Base-by-base conservation (phyloP, 345 rosid genomes). In the Linum trigynum region DNA sequence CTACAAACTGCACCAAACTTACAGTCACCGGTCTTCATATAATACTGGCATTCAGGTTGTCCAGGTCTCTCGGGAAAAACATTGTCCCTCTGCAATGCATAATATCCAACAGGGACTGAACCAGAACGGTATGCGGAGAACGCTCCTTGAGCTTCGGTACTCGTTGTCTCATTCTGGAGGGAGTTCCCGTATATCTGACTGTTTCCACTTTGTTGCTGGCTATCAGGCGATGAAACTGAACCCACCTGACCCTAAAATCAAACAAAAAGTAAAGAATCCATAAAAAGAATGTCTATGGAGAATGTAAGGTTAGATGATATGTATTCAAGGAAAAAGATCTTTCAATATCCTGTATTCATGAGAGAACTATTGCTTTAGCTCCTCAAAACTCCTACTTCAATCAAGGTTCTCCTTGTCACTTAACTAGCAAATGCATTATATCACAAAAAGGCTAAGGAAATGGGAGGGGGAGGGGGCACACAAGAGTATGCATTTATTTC, bases 11-110 rank as follows among this genome's bases (percentile, higher is more conserved):
- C 86, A 71, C 99, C 99, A 65, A 91, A 95, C 75, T 91, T 95
- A 78, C 97, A 95, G 69, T 89, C 96, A 23, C 99, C 99, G 12
- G 97, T 95, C 83, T 95, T 91, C 90, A 95, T 84, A 82, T 95
- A 95, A 82, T 88, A 95, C 77, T 89, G 90, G 70, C 99, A 91
- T 69, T 95, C 96, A 0, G 89, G 91, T 72, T 89, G 96, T 67
- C 95, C 95, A 1, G 96, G 97, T 86, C 99, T 84, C 81, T 95
- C 95, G 1, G 99, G 97, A 76, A 91, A 91, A 32, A 91, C 84
- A 73, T 81, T 89, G 64, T 87, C 97, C 78, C 92, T 80, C 63
- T 84, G 97, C 77, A 88, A 71, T 65, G 95, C 88, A 71, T 85
- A 90, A 71, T 67, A 84, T 50, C 97, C 94, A 35, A 86, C 62